A percentile compares a stretch with the other conserved stretches of the same genome.
phyloP scores from a whole-genome alignment of 179 eudicot species.

The Beta lomatogona region DNA sequence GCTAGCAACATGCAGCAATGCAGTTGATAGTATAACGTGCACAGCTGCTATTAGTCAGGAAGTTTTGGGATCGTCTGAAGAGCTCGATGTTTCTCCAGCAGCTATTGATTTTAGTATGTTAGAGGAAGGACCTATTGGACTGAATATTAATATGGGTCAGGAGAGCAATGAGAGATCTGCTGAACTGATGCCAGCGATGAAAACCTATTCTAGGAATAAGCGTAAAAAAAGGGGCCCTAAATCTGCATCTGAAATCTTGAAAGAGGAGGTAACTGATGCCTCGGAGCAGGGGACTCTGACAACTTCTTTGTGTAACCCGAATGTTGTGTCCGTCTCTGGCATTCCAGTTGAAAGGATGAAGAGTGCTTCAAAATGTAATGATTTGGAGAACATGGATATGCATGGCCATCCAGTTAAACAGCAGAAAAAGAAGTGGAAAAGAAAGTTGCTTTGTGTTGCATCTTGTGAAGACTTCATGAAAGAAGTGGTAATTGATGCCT shows the following conservation, averaged over 20 bases:
- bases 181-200: constrained; percentile 1
- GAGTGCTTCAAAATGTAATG: background rate
- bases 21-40: constrained; percentile 29
- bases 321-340: background rate
- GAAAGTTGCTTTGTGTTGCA: no score
- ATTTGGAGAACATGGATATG: background rate
- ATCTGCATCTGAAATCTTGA: background rate
- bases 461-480: no score
- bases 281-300: background rate
- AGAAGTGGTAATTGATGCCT: no score
- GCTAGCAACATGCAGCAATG: constrained; percentile 21
- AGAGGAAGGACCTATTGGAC: background rate
- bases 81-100: background rate
- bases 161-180: constrained; percentile 14
- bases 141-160: constrained; percentile 5
- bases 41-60: constrained; percentile 13
- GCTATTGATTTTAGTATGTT: background rate
- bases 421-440: background rate
- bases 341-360: background rate
- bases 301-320: background rate
- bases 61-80: background rate
- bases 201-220: constrained; percentile 9
- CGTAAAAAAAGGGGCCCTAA: background rate
- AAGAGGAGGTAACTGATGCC: constrained; percentile 3
- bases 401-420: constrained; percentile 1